Evolutionary conservation across 192 early-diverging fungal species (phyloP).

Genomic region (Dissophora globulifera): DNA sequence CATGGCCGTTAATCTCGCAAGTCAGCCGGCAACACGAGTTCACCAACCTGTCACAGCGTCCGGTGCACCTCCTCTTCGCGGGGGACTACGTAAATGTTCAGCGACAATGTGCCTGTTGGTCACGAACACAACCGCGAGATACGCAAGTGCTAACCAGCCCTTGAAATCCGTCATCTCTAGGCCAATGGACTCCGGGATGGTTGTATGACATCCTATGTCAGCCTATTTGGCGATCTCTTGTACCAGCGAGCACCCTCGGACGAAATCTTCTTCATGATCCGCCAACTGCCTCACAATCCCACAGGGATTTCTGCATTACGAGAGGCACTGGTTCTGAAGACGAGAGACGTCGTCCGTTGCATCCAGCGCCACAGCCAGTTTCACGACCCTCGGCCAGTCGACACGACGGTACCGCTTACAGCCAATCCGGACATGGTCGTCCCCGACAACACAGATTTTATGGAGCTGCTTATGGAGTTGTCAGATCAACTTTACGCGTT

Average conservation of each 20-base stretch:
- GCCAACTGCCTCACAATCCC: constrained; percentile 52
- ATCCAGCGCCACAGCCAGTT: constrained; percentile 66
- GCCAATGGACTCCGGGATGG: constrained; percentile 70
- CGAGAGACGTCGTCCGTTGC: constrained; percentile 62
- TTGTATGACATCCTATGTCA: constrained; percentile 70
- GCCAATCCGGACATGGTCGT: constrained; percentile 63
- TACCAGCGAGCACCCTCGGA: constrained; percentile 80
- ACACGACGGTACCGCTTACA: constrained; percentile 6
- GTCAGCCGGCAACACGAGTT: constrained; percentile 66
- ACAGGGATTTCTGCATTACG: constrained; percentile 58
- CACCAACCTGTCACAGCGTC: constrained; percentile 58
- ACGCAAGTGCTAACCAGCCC: too few relatives aligned
- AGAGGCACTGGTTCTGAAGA: constrained; percentile 61
- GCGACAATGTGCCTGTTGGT: too few relatives aligned
- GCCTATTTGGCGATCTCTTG: constrained; percentile 74
- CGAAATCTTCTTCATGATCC: constrained; percentile 67
- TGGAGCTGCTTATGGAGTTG: constrained; percentile 80
- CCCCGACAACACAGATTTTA: constrained; percentile 73
- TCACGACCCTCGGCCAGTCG: constrained; percentile 56
- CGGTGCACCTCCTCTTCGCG: constrained; percentile 60
- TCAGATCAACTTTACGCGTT: constrained; percentile 82
- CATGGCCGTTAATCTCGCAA: constrained; percentile 83
- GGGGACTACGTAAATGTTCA: constrained; percentile 62
- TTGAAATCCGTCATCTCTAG: too few relatives aligned
- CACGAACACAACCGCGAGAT: too few relatives aligned